A percentile compares a stretch with the other conserved stretches of the same genome.
These are phyloP conservation scores for Lecanicillium sp. DNA, from an alignment of 2,329 filamentous ascomycete genomes.

Conservation along the genomic window DNA sequence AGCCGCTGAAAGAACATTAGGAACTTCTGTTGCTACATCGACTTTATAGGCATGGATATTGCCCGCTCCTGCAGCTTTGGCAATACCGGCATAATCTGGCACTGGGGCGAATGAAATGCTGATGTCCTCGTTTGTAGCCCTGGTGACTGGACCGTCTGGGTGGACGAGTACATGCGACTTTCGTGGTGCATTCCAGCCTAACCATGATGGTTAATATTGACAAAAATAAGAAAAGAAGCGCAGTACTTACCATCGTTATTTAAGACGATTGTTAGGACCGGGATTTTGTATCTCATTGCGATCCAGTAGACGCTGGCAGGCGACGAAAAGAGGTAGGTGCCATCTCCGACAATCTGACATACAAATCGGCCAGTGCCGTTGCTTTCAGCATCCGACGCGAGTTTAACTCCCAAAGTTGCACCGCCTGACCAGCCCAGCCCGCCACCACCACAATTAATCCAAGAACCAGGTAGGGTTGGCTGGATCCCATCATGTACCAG, in stretches of 20 bases:
- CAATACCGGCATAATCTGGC: constrained; percentile 53
- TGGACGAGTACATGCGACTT: constrained; percentile 50
- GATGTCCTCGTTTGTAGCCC: constrained; percentile 52
- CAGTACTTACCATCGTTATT: constrained; percentile 47
- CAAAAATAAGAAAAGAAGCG: no score
- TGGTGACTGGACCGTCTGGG: constrained; percentile 46
- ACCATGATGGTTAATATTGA: constrained; percentile 7
- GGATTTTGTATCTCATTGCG: constrained; percentile 43
- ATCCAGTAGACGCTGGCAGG: constrained; percentile 51
- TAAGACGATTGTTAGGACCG: constrained; percentile 45
- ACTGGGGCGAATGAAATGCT: constrained; percentile 53
- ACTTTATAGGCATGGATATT: constrained; percentile 42
- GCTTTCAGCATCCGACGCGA: constrained; percentile 45
- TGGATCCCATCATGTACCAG: constrained; percentile 66
- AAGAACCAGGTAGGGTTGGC: constrained; percentile 59
- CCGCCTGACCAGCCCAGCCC: constrained; percentile 78
- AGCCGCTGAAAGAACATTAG: constrained; percentile 38
- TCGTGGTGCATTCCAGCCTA: constrained; percentile 49
- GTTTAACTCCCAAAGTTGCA: constrained; percentile 66
- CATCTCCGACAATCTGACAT: constrained; percentile 49
- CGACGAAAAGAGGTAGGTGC: constrained; percentile 48
- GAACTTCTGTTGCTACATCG: constrained; percentile 37
- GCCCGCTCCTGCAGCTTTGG: constrained; percentile 50
- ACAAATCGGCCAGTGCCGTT: constrained; percentile 43
- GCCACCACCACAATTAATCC: constrained; percentile 76